phyloP scores from a whole-genome alignment of 768 basidiomycete species.

The Serendipita sp. region DNA sequence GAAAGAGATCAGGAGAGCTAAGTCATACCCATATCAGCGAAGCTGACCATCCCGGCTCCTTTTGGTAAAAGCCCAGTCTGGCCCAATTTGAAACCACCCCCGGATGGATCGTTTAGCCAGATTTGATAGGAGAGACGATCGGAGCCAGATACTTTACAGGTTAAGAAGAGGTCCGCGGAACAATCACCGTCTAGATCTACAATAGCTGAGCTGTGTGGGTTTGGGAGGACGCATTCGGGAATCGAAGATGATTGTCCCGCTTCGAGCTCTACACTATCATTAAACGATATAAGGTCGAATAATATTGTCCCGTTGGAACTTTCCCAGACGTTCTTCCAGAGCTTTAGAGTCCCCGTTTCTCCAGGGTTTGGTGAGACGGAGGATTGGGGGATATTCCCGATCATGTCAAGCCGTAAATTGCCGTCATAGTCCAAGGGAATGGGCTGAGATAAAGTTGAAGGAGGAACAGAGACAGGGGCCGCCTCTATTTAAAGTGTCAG shows the following conservation, averaged over 20 bases:
- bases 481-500: constrained; percentile 23
- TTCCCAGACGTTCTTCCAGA: constrained; percentile 77
- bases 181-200: constrained; percentile 94
- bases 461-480: constrained; percentile 23
- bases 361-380: constrained; percentile 19
- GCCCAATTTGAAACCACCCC: constrained; percentile 52
- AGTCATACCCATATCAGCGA: constrained; percentile 71
- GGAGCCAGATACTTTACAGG: constrained; percentile 50
- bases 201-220: constrained; percentile 88
- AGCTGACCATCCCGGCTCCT: constrained; percentile 64
- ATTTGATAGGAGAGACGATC: constrained; percentile 64
- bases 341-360: constrained; percentile 27
- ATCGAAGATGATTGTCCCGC: not conserved
- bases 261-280: not conserved
- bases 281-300: constrained; percentile 5
- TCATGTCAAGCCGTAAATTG: constrained; percentile 75
- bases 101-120: constrained; percentile 74
- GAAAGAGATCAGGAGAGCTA: not conserved
- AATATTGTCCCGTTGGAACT: constrained; percentile 10
- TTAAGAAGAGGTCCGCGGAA: constrained; percentile 86
- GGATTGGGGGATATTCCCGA: constrained; percentile 43
- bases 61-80: constrained; percentile 52
- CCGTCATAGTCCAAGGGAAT: constrained; percentile 77
- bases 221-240: constrained; percentile 55
- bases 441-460: constrained; percentile 62